Conservation (phyloP, 164 flowering plant genomes). For the Paratinospora sagittata region DNA sequence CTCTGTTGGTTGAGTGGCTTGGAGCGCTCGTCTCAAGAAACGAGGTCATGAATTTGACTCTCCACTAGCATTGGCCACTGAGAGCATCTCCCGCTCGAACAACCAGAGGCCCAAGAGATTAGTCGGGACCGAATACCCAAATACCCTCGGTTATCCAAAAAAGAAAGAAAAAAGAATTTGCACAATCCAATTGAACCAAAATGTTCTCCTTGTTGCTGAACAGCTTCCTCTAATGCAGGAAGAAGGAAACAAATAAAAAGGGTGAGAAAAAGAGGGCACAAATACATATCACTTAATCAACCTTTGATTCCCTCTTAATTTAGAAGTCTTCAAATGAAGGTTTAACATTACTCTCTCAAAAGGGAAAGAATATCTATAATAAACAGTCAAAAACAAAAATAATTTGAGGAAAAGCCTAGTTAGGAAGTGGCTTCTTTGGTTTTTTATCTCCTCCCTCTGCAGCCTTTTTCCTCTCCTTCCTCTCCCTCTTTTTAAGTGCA, state of each 20-base stretch:
- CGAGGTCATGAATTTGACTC: no score
- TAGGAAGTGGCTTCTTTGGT: constrained; percentile 32
- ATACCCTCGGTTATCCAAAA: no score
- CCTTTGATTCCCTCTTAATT: not conserved
- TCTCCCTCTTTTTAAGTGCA: constrained; percentile 81
- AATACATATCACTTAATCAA: not conserved
- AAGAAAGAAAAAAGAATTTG: no score
- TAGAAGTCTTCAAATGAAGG: not conserved
- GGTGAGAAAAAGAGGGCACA: not conserved
- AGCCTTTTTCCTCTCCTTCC: constrained; percentile 72
- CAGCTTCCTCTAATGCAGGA: no score
- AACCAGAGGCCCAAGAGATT: no score
- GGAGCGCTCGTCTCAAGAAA: no score
- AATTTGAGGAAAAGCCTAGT: not conserved
- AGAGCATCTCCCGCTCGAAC: no score
- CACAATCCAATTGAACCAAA: no score
- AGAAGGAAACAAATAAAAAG: not conserved
- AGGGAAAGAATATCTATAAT: not conserved
- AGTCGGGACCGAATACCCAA: no score
- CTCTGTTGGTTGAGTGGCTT: no score
- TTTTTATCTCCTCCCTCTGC: constrained; percentile 53
- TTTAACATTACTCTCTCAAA: not conserved
- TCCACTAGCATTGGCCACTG: no score
- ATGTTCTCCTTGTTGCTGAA: no score
- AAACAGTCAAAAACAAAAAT: not conserved